Base-by-base conservation (phyloP, 2,329 filamentous ascomycete species). In the Phyllosticta ampelicida region DNA sequence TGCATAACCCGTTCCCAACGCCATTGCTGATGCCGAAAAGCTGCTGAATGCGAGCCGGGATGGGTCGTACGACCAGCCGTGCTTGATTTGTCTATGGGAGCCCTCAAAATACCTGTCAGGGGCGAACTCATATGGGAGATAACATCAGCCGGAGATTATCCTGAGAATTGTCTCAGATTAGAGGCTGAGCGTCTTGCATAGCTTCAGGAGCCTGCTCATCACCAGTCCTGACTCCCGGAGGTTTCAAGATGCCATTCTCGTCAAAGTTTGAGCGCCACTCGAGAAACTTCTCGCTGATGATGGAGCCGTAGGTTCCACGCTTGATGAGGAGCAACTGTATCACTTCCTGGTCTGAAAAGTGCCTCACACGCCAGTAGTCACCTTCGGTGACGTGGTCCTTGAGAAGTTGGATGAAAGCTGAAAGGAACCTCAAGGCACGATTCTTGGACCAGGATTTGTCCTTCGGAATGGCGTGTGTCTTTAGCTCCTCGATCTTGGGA, bases 391-490 rank as follows among this genome's bases (percentile, higher is more conserved):
- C 36, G 36, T 44, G 36, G 36, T 44, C 36, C 16, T 44, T 44
- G 36, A 44, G 36, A 5, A 44, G 13, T 44, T 44, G 36, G 36
- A 44, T 44, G 36, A 44, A 18, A n/a, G 36, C 36, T 8, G 36
- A 44, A n/a, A 44, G 36, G 36, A 44, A 44, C n/a, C 13, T n/a
- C 13, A 44, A 44, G 36, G 13, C 16, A 44, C 13, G 36, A 44
- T n/a, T 44, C 36, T 44, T 44, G 36, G 36, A 44, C 36, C 36
- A 44, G n/a, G 13, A n/a, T 16, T 44, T 44, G 36, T n/a, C 86
- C 1, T 82, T 80, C 0, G 94, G 94, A 57, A 99, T 90, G 28
- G 76, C 79, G 51, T 84, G 83, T 1, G 91, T 96, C 60, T 89
- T 82, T 29, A 95, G 81, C 67, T 95, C 89, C 69, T 95, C 83